Evolutionary conservation across 179 eudicot genomes (phyloP).

Genomic region (Gypsophila paniculata): DNA sequence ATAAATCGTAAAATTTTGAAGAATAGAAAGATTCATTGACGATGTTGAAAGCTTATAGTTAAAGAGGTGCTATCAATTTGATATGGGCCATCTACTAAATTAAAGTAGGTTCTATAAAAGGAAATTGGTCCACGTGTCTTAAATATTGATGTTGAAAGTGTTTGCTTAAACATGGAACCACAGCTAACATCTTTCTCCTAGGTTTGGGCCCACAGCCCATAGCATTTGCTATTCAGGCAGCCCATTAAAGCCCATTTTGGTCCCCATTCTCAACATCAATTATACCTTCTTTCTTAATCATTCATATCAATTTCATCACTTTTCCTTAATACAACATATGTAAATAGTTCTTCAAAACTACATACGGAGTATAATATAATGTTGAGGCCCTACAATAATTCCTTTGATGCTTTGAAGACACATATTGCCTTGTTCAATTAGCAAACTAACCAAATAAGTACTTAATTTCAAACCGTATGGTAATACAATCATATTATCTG

Average conservation of each 20-base stretch:
- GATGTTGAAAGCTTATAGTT: too few relatives aligned
- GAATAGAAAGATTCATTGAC: too few relatives aligned
- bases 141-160: slow-evolving; percentile 36
- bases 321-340: neutral
- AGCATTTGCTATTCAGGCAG: slow-evolving; percentile 7
- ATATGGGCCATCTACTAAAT: slow-evolving; percentile 8
- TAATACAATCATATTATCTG: too few relatives aligned
- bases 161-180: slow-evolving; percentile 14
- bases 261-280: neutral
- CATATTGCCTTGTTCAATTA: neutral
- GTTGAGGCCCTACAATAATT: neutral
- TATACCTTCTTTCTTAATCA: neutral
- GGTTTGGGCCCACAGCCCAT: slow-evolving; percentile 18
- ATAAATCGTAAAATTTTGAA: too few relatives aligned
- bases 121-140: slow-evolving; percentile 33
- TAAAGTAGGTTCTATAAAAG: slow-evolving; percentile 29
- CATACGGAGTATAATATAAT: too few relatives aligned
- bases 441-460: neutral
- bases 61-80: neutral
- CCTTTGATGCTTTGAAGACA: neutral
- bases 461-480: too few relatives aligned
- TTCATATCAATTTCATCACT: neutral
- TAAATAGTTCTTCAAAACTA: neutral
- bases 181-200: slow-evolving; percentile 18
- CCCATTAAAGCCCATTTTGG: slow-evolving; percentile 22